Evolutionary conservation across 345 rosid genomes (phyloP).

Genomic region (Trapa bicornis): DNA sequence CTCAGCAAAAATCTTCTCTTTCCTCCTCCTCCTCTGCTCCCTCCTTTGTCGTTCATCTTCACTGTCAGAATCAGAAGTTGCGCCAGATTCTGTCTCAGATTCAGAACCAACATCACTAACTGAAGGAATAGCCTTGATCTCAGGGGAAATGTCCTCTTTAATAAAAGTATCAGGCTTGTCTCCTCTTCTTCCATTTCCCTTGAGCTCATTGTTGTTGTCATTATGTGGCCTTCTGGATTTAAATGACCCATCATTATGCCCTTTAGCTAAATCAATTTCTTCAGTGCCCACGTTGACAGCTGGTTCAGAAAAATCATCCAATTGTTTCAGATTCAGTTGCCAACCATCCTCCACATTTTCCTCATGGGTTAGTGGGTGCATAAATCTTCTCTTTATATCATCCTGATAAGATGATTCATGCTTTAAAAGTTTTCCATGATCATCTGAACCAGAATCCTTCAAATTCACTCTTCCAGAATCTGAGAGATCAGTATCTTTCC

Average conservation of each 20-base stretch:
- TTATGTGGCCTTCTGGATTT: constrained; percentile 21
- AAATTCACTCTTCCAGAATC: constrained; percentile 23
- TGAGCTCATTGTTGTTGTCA: constrained; percentile 23
- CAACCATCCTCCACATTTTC: constrained; percentile 27
- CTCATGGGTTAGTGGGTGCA: constrained; percentile 13
- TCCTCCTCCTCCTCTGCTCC: constrained; percentile 59
- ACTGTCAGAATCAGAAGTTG: constrained; percentile 69
- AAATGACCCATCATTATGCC: constrained; percentile 19
- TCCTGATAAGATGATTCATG: constrained; percentile 17
- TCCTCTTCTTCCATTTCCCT: constrained; percentile 23
- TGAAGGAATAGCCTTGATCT: constrained; percentile 24
- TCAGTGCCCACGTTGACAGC: constrained; percentile 14
- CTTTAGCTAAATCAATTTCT: constrained; percentile 14
- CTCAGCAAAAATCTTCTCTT: constrained; percentile 67
- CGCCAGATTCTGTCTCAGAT: constrained; percentile 51
- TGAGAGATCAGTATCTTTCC: constrained; percentile 39
- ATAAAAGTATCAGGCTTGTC: constrained; percentile 22
- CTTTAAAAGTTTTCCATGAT: constrained; percentile 21
- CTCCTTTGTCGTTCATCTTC: constrained; percentile 43
- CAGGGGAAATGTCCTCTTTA: constrained; percentile 23
- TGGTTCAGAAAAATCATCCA: constrained; percentile 19
- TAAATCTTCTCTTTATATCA: constrained; percentile 9
- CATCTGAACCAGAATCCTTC: constrained; percentile 23
- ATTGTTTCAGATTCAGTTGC: constrained; percentile 14
- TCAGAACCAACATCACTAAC: constrained; percentile 37